These are phyloP conservation scores for Pinus albicaulis DNA, from an alignment of 75 land plant species.

Conservation along the genomic window DNA sequence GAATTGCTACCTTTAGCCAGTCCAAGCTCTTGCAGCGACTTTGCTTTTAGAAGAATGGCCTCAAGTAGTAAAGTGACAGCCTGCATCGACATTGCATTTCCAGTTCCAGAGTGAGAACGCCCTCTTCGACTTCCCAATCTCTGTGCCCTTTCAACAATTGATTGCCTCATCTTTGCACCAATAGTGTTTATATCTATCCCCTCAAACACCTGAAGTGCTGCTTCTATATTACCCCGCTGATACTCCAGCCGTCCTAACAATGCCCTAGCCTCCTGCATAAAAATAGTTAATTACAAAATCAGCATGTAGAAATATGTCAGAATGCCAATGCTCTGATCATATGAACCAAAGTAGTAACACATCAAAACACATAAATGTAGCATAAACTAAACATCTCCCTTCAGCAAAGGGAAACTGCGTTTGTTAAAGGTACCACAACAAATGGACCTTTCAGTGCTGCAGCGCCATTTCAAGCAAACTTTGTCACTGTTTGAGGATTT, in stretches of 20 bases:
- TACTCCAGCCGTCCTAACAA: conserved; percentile 79
- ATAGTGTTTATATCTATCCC: conserved; percentile 75
- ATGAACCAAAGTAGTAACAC: neutral
- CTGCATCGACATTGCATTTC: conserved; percentile 56
- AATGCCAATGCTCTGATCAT: neutral
- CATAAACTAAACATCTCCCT: neutral
- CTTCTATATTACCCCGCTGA: conserved; percentile 79
- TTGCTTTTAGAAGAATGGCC: conserved; percentile 73
- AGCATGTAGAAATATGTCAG: neutral
- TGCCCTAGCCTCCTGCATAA: conserved; percentile 78
- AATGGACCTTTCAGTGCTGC: neutral
- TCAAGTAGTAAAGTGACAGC: conserved; percentile 75
- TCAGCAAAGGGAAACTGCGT: neutral
- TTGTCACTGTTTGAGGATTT: too few species aligned
- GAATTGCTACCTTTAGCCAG: conserved; percentile 37
- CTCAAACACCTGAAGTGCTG: conserved; percentile 90
- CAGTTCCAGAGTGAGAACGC: conserved; percentile 23
- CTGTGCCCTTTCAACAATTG: conserved; percentile 40
- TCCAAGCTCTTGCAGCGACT: conserved; percentile 62
- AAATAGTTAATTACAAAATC: neutral
- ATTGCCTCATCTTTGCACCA: conserved; percentile 44
- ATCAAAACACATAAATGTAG: neutral
- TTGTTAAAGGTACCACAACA: neutral
- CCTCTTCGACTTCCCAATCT: conserved; percentile 11
- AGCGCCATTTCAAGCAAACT: too few species aligned